Evolutionary conservation across 768 basidiomycete species (phyloP).

Genomic region (Cubamyces lactineus): DNA sequence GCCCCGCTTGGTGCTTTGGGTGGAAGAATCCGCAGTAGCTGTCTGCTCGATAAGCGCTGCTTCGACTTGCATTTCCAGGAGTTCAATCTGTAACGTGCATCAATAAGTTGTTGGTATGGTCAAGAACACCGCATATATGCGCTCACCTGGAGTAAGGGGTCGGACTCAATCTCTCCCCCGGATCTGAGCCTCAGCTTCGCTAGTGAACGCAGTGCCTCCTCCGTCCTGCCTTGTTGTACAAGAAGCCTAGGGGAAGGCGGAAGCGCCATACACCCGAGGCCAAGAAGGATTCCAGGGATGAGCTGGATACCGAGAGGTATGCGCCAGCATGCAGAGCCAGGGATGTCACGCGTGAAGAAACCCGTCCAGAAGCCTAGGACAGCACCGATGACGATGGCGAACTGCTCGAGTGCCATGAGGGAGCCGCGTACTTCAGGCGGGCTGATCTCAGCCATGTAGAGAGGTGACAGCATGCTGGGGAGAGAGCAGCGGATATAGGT

Average conservation of each 20-base stretch:
- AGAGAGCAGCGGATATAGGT: not conserved
- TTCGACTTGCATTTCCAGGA: conserved; percentile 78
- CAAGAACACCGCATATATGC: not conserved
- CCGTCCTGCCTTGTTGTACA: conserved; percentile 54
- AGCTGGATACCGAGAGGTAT: conserved; percentile 76
- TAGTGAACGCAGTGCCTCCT: conserved; percentile 62
- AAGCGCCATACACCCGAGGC: conserved; percentile 58
- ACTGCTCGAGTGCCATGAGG: conserved; percentile 77
- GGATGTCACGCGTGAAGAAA: conserved; percentile 69
- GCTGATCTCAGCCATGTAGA: conserved; percentile 87
- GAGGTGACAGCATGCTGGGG: conserved; percentile 71
- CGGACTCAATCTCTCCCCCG: conserved; percentile 47
- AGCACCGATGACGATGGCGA: conserved; percentile 80
- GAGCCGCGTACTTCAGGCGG: conserved; percentile 81
- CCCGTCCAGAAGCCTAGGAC: conserved; percentile 86
- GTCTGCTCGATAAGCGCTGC: conserved; percentile 52
- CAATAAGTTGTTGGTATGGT: not conserved
- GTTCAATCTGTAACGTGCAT: conserved; percentile 56
- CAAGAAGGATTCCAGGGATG: conserved; percentile 68
- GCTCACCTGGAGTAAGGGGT: conserved; percentile 55
- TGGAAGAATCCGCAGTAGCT: conserved; percentile 5
- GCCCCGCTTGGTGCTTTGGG: conserved; percentile 10
- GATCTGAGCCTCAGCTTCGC: conserved; percentile 56
- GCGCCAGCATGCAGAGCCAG: conserved; percentile 71
- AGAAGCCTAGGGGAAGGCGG: conserved; percentile 67